A percentile compares a stretch with the other conserved stretches of the same genome.
Evolutionary conservation across 2,329 filamentous ascomycete genomes (phyloP).

Genomic region (Fusarium clavum): DNA sequence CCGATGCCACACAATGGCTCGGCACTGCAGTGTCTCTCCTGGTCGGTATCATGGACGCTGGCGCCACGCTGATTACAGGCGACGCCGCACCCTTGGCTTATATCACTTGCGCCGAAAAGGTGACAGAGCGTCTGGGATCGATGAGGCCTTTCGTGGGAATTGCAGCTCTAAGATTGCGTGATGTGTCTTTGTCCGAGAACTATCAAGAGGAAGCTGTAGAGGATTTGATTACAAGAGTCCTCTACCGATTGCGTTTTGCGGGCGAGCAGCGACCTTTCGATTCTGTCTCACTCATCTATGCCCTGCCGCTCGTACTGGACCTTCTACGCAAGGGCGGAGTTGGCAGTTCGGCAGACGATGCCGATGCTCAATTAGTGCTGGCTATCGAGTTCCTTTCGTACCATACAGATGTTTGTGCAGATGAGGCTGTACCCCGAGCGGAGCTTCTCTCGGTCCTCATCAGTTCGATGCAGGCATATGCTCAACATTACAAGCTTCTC

Average conservation of each 20-base stretch:
- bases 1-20: slow-evolving; percentile 89
- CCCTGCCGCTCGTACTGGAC: slow-evolving; percentile 82
- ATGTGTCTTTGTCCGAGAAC: slow-evolving; percentile 77
- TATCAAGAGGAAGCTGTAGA: slow-evolving; percentile 85
- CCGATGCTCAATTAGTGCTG: slow-evolving; percentile 89
- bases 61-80: slow-evolving; percentile 83
- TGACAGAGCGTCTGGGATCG: slow-evolving; percentile 78
- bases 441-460: slow-evolving; percentile 80
- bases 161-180: slow-evolving; percentile 84
- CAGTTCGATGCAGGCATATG: slow-evolving; percentile 85
- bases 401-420: slow-evolving; percentile 83
- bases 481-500: slow-evolving; percentile 93
- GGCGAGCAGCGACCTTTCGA: slow-evolving; percentile 96
- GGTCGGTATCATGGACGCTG: slow-evolving; percentile 79
- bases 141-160: slow-evolving; percentile 87
- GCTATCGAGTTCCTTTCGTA: slow-evolving; percentile 90
- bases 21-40: slow-evolving; percentile 81
- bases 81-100: slow-evolving; percentile 83
- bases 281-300: slow-evolving; percentile 85
- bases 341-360: slow-evolving; percentile 77
- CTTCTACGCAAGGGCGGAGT: slow-evolving; percentile 85
- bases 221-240: slow-evolving; percentile 83
- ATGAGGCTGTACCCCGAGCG: slow-evolving; percentile 79
- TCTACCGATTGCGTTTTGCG: slow-evolving; percentile 90
- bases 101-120: slow-evolving; percentile 80